Percentiles rank a stretch among this genome's conserved stretches.
Conservation (phyloP, 768 basidiomycete genomes). For the Tricholoma saponaceum region DNA sequence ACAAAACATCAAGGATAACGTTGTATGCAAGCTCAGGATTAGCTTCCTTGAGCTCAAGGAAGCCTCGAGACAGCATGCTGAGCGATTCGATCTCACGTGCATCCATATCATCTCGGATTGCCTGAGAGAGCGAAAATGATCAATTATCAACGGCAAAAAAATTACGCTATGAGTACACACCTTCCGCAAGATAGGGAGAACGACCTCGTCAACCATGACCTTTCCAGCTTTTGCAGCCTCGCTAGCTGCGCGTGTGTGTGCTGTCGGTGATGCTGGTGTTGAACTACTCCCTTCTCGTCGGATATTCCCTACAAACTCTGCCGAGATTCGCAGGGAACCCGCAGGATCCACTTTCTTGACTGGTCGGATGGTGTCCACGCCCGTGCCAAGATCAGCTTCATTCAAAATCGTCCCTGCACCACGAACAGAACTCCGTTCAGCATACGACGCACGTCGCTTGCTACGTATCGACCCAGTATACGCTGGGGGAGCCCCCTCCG, state of each 20-base stretch:
- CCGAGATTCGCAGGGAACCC: conserved; percentile 71
- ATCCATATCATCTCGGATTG: conserved; percentile 80
- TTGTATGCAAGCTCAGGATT: conserved; percentile 87
- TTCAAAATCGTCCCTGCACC: conserved; percentile 71
- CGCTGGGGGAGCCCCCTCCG: conserved; percentile 64
- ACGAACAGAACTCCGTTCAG: conserved; percentile 58
- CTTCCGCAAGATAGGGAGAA: conserved; percentile 73
- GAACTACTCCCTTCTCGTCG: conserved; percentile 51
- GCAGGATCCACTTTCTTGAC: conserved; percentile 87
- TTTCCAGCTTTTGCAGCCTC: conserved; percentile 63
- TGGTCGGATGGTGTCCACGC: conserved; percentile 87
- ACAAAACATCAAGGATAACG: conserved; percentile 83
- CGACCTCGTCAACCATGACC: conserved; percentile 75
- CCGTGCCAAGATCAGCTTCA: conserved; percentile 82
- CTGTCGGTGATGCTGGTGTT: conserved; percentile 45
- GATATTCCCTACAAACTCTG: conserved; percentile 76
- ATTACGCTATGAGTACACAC: conserved; percentile 37
- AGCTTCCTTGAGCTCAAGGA: conserved; percentile 76
- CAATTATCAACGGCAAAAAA: background rate
- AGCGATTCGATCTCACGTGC: conserved; percentile 85
- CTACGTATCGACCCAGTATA: conserved; percentile 65
- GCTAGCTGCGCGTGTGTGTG: conserved; percentile 47
- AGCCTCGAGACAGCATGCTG: conserved; percentile 87
- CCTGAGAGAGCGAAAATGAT: conserved; percentile 34
- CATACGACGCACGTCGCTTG: conserved; percentile 71